Base-by-base conservation (phyloP, 495 filamentous ascomycete species). In the Hyaloscypha bicolor region DNA sequence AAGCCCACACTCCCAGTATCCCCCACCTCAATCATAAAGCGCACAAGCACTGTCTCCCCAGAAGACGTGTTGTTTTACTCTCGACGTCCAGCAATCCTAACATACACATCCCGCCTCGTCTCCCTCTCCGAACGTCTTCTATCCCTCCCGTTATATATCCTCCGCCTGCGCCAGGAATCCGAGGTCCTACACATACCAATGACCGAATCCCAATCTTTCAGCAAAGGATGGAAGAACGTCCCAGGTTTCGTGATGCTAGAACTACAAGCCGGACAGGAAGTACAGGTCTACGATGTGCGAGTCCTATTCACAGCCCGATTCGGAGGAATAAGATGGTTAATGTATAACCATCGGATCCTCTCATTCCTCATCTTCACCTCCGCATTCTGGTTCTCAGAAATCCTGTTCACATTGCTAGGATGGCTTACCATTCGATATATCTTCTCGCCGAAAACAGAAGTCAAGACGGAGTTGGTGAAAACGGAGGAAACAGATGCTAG, bases 281-380 rank as follows among this genome's bases (percentile, higher is more conserved):
- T 96, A 77, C 89, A 94, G 73, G 79, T 96, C 12, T 98, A 97
- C 72, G 78, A 80, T 14, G 89, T 87, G 1, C 78, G 74, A 21
- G 83, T 97, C 55, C 82, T 82, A 19, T 86, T 99, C 29, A 82
- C 79, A 14, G 93, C 95, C 2, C 81, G 84, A 53, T 87, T 97
- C 66, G 79, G 81, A 25, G 95, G 94, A 0, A 72, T 97, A 66
- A 85, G 90, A 64, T 94, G 91, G 89, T 72, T 92, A 32, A 96
- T 99, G 91, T 94, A 92, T 68, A 85, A 90, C 29, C 88, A 92
- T 78, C 87, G 88, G 42, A 66, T 94, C 33, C 74, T 87, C 1
- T 86, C 87, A 12, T 92, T 93, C 68, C 48, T 91, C 0, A 68
- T 90, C 2, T 90, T 90, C 62, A 91, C 86, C 4, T 77, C 73